A percentile compares a stretch with the other conserved stretches of the same genome.
These are phyloP conservation scores for Cylindrotheca fusiformis DNA, from an alignment of 108 stramenopile species.

Conservation along the genomic window DNA sequence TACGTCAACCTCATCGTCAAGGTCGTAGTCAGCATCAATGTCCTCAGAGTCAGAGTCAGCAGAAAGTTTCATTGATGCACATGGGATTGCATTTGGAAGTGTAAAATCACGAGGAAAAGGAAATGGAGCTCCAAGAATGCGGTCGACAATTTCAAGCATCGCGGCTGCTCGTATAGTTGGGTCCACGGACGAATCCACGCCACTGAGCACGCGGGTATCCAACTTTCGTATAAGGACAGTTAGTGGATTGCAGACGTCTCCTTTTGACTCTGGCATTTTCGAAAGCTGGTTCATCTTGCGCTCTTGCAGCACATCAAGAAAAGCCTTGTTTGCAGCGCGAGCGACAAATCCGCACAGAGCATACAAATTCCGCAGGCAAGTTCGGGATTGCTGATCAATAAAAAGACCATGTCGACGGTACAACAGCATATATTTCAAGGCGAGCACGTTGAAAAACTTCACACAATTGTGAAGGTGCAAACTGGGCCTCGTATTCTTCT, in stretches of 20 bases:
- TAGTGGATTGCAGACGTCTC: conserved; percentile 23
- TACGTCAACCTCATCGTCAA: conserved; percentile 24
- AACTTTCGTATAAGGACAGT: conserved; percentile 28
- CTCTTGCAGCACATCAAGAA: conserved; percentile 17
- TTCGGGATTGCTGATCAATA: conserved; percentile 37
- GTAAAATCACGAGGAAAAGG: conserved; percentile 40
- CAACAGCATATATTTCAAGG: conserved; percentile 21
- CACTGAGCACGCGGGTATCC: conserved; percentile 18
- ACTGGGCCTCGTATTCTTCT: conserved; percentile 33
- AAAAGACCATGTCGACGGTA: conserved; percentile 39
- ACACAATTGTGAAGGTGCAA: conserved; percentile 34
- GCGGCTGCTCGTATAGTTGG: conserved; percentile 38
- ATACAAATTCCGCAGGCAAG: conserved; percentile 26
- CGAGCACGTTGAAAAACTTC: conserved; percentile 19
- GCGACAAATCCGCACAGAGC: conserved; percentile 33
- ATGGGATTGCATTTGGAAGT: conserved; percentile 4
- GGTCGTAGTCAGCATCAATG: conserved; percentile 4
- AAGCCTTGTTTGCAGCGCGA: conserved; percentile 5
- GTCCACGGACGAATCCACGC: conserved; percentile 32
- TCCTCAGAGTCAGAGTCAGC: conserved; percentile 23
- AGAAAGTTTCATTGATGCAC: conserved; percentile 13
- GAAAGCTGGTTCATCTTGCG: neutral
- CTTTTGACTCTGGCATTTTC: neutral
- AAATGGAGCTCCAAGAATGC: conserved; percentile 31
- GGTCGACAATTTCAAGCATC: conserved; percentile 44